Percentiles rank a stretch among this genome's conserved stretches.
phyloP scores from a whole-genome alignment of 2,329 filamentous ascomycete species.

The Passalora sequoiae region DNA sequence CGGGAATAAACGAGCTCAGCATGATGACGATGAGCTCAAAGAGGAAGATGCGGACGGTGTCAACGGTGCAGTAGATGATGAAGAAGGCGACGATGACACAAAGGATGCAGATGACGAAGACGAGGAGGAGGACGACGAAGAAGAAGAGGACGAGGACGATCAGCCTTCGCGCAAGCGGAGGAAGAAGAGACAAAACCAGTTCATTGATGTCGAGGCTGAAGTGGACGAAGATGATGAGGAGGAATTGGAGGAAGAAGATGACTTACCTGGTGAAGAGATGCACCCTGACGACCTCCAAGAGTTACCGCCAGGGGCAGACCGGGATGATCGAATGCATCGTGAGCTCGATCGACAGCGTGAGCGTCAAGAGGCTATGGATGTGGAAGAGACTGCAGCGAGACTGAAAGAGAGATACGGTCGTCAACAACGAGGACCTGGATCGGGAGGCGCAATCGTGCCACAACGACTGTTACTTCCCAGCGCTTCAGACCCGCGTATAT shows the following conservation, averaged over 20 bases:
- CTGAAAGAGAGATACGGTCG: slow-evolving; percentile 85
- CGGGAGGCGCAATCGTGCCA: slow-evolving; percentile 71
- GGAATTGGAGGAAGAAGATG: slow-evolving; percentile 81
- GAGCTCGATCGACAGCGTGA: slow-evolving; percentile 92
- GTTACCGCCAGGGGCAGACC: slow-evolving; percentile 64
- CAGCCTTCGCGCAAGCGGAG: slow-evolving; percentile 75
- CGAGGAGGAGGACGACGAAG: slow-evolving; percentile 51
- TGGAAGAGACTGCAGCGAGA: slow-evolving; percentile 84
- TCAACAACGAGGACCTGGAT: slow-evolving; percentile 57
- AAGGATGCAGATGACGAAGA: slow-evolving; percentile 60
- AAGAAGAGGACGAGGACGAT: slow-evolving; percentile 35
- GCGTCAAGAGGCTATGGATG: slow-evolving; percentile 79
- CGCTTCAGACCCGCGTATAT: slow-evolving; percentile 93
- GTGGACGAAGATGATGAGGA: slow-evolving; percentile 92
- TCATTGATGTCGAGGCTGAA: slow-evolving; percentile 97
- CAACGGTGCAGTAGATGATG: slow-evolving; percentile 37
- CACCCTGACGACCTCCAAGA: slow-evolving; percentile 87
- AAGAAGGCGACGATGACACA: slow-evolving; percentile 49
- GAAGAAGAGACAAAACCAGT: slow-evolving; percentile 70
- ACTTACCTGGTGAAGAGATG: slow-evolving; percentile 76
- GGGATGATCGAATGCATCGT: slow-evolving; percentile 86
- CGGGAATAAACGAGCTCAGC: too few species aligned
- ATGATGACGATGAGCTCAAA: slow-evolving; percentile 48
- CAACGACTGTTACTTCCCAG: slow-evolving; percentile 83
- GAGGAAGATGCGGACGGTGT: slow-evolving; percentile 50